phyloP scores from a whole-genome alignment of 1,284 basidiomycete species.

The Cryptococcus amylolentus region DNA sequence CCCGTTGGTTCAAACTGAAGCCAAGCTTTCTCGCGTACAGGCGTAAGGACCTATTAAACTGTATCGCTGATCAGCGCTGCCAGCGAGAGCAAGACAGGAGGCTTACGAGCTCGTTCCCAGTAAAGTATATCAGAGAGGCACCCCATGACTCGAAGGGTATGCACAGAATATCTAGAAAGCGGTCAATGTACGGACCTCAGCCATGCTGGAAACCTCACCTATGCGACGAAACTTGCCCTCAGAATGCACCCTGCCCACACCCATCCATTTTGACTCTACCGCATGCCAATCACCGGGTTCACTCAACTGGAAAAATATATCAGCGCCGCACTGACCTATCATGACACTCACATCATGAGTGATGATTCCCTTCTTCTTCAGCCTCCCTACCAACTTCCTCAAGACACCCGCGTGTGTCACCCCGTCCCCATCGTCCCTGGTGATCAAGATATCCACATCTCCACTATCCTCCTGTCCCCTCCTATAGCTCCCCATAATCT shows the following conservation, averaged over 20 bases:
- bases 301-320: conserved; percentile 24
- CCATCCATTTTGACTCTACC: conserved; percentile 74
- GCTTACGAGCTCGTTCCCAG: conserved; percentile 53
- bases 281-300: conserved; percentile 61
- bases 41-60: conserved; percentile 88
- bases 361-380: conserved; percentile 62
- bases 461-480: conserved; percentile 74
- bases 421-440: conserved; percentile 67
- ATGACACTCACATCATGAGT: conserved; percentile 58
- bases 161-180: conserved; percentile 60
- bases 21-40: conserved; percentile 76
- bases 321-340: background rate
- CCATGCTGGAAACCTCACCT: conserved; percentile 52
- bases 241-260: conserved; percentile 59
- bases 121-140: conserved; percentile 83
- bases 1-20: conserved; percentile 80
- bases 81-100: conserved; percentile 39
- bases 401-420: conserved; percentile 62
- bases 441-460: conserved; percentile 85
- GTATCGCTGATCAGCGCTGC: conserved; percentile 3
- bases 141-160: conserved; percentile 74
- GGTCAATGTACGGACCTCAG: background rate
- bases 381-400: conserved; percentile 55
- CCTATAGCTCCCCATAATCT: conserved; percentile 87
- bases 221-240: conserved; percentile 63